Conservation (phyloP, 225 moss, liverwort and hornwort species). For the Rhytidiadelphus loreus region DNA sequence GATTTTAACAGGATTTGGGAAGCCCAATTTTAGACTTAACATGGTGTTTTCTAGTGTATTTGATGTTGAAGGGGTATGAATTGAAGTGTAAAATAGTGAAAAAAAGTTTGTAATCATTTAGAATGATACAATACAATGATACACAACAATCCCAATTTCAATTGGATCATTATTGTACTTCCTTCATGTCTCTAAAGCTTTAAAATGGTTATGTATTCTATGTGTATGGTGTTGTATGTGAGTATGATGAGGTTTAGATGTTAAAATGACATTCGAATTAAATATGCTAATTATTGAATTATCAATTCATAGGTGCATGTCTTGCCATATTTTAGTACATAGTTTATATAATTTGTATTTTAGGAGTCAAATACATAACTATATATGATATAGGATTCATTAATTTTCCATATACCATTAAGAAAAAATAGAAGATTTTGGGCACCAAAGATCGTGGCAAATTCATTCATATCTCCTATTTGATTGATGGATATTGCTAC, state of each 20-base stretch:
- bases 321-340: not conserved
- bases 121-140: no score
- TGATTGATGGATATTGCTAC: not conserved
- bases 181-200: not conserved
- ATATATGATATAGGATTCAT: no score
- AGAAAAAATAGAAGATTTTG: not conserved
- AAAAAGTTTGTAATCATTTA: no score
- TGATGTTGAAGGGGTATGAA: no score
- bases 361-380: not conserved
- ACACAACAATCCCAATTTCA: no score
- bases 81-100: no score
- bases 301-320: fast-evolving
- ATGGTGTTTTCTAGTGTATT: no score
- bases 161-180: not conserved
- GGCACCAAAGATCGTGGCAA: not conserved
- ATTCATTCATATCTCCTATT: not conserved
- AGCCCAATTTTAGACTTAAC: no score
- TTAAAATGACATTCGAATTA: not conserved
- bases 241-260: not conserved
- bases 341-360: not conserved
- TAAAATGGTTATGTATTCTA: not conserved
- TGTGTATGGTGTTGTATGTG: no score
- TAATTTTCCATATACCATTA: not conserved
- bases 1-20: no score
- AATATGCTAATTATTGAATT: not conserved